These are phyloP conservation scores for Plasmodium adleri DNA, from an alignment of 169 alveolate species.

Conservation along the genomic window DNA sequence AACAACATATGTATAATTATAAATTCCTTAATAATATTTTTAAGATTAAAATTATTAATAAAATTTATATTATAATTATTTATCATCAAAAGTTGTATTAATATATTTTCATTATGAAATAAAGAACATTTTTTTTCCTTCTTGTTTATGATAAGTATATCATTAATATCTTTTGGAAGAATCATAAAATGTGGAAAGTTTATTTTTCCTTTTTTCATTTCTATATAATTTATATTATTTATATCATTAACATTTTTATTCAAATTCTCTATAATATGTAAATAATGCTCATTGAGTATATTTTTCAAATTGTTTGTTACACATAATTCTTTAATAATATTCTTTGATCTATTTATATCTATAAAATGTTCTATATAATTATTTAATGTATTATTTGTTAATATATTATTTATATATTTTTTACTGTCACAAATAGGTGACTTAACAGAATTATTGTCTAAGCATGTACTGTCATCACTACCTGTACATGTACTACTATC, in stretches of 20 bases:
- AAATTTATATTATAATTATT: slow-evolving; percentile 13
- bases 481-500: no score
- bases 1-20: slow-evolving; percentile 12
- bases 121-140: no score
- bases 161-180: not conserved
- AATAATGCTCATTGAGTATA: not conserved
- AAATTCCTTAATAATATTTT: slow-evolving; percentile 8
- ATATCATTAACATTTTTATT: not conserved
- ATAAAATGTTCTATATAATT: slow-evolving; percentile 29
- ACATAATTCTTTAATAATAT: slow-evolving; percentile 17
- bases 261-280: not conserved
- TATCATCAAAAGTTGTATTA: not conserved
- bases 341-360: slow-evolving; percentile 27
- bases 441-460: not conserved
- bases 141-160: not conserved
- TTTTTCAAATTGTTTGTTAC: slow-evolving; percentile 9
- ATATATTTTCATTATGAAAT: no score
- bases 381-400: slow-evolving; percentile 9
- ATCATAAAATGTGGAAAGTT: no score
- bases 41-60: slow-evolving; percentile 33
- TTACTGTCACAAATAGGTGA: not conserved
- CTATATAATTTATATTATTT: not conserved
- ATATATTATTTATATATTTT: not conserved
- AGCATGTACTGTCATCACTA: no score
- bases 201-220: not conserved